These are phyloP conservation scores for Juglanconis sp. DNA, from an alignment of 2,329 filamentous ascomycete genomes.

Conservation along the genomic window DNA sequence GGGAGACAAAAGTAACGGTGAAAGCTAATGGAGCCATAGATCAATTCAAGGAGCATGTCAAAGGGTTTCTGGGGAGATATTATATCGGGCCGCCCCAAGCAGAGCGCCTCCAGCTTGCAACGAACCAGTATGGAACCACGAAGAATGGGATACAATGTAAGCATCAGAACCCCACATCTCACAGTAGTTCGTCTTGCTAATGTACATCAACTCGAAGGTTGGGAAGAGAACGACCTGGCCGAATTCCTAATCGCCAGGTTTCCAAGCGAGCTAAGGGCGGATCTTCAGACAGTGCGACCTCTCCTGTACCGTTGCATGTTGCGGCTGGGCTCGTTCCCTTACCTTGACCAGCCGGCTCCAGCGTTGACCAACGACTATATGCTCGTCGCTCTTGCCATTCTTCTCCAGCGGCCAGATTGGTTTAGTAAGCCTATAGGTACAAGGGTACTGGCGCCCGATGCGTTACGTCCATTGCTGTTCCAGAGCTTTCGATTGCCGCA, in stretches of 20 bases:
- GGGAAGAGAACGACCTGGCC: background rate
- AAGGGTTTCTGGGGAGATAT: background rate
- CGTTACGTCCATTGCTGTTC: background rate
- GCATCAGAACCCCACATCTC: background rate
- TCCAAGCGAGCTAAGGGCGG: background rate
- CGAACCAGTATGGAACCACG: background rate
- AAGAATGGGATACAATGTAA: background rate
- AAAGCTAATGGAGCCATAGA: background rate
- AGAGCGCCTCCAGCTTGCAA: background rate
- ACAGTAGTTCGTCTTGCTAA: background rate
- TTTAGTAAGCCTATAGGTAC: background rate
- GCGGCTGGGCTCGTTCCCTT: background rate
- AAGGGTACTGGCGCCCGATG: background rate
- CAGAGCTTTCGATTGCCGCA: background rate
- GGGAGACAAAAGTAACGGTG: background rate
- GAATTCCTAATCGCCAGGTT: background rate
- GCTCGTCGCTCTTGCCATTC: background rate
- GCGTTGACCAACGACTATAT: background rate
- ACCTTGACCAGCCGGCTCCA: background rate
- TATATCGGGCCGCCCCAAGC: background rate
- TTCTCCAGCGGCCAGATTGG: background rate
- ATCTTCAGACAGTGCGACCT: background rate
- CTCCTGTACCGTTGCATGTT: background rate
- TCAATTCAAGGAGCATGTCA: background rate
- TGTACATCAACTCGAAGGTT: background rate